Evolutionary conservation across 164 flowering plant genomes (phyloP).

Genomic region (Magnolia officinalis): DNA sequence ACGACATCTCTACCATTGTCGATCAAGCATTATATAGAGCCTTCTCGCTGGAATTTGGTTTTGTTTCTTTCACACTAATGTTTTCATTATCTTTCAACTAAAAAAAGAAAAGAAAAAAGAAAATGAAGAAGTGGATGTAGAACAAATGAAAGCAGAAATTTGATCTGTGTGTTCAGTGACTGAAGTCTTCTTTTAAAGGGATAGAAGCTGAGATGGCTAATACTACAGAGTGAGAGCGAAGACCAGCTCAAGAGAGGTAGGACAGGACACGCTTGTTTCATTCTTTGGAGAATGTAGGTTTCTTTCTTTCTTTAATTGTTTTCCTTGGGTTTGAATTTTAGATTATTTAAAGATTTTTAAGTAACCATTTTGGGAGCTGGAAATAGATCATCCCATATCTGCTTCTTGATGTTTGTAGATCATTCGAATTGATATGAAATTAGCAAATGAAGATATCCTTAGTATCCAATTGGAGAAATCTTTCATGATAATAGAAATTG

Average conservation of each 20-base stretch:
- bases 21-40: too few relatives aligned
- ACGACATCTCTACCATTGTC: too few relatives aligned
- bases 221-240: slow-evolving; percentile 80
- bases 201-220: slow-evolving; percentile 96
- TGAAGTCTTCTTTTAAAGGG: slow-evolving; percentile 84
- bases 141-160: too few relatives aligned
- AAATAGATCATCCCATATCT: background rate
- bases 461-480: too few relatives aligned
- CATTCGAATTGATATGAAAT: slow-evolving; percentile 91
- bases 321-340: background rate
- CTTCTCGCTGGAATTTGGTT: too few relatives aligned
- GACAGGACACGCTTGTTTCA: slow-evolving; percentile 90
- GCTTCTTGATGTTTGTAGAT: slow-evolving; percentile 32
- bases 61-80: too few relatives aligned
- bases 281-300: slow-evolving; percentile 87
- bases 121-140: too few relatives aligned
- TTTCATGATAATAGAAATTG: too few relatives aligned
- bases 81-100: too few relatives aligned
- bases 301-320: slow-evolving; percentile 2
- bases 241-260: slow-evolving; percentile 96
- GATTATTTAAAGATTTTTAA: background rate
- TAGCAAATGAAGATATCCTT: slow-evolving; percentile 98
- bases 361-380: background rate
- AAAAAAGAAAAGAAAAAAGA: too few relatives aligned
- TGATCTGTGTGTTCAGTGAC: too few relatives aligned